A percentile compares a stretch with the other conserved stretches of the same genome.
phyloP scores from a whole-genome alignment of 2,329 filamentous ascomycete species.

The Esteya vermicola region DNA sequence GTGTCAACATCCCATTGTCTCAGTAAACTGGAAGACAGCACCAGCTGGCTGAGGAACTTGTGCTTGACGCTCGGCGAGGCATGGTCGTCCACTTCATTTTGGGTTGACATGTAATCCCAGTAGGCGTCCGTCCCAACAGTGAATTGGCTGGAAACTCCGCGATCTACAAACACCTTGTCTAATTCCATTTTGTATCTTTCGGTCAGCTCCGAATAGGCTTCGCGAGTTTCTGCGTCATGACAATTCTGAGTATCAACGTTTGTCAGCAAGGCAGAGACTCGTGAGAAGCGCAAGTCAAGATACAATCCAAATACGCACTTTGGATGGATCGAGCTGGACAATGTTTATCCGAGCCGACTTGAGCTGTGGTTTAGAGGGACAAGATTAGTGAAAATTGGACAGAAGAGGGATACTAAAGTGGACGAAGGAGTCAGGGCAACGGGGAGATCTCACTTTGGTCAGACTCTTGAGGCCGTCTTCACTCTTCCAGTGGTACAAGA shows the following conservation, averaged over 20 bases:
- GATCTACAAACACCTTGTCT: neutral
- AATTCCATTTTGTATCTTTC: neutral
- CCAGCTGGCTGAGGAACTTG: neutral
- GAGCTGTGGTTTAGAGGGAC: neutral
- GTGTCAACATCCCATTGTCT: neutral
- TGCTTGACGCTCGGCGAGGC: neutral
- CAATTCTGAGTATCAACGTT: neutral
- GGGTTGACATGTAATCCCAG: neutral
- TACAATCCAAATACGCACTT: neutral
- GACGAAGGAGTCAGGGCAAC: neutral
- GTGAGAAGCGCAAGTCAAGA: neutral
- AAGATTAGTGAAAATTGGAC: neutral
- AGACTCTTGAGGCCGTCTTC: neutral
- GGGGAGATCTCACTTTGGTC: neutral
- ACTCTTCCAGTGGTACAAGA: conserved; percentile 5
- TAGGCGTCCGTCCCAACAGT: neutral
- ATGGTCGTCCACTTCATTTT: neutral
- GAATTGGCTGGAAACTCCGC: neutral
- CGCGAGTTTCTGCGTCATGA: neutral
- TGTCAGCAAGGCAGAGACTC: no score
- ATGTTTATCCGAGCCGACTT: neutral
- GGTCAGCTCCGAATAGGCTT: neutral
- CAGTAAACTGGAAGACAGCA: neutral
- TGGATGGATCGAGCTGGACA: neutral
- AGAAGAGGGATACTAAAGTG: no score